Percentiles rank a stretch among this genome's conserved stretches.
Evolutionary conservation across 78 protist species (phyloP).

Genomic region (Dictyostelium brefeldianum): DNA sequence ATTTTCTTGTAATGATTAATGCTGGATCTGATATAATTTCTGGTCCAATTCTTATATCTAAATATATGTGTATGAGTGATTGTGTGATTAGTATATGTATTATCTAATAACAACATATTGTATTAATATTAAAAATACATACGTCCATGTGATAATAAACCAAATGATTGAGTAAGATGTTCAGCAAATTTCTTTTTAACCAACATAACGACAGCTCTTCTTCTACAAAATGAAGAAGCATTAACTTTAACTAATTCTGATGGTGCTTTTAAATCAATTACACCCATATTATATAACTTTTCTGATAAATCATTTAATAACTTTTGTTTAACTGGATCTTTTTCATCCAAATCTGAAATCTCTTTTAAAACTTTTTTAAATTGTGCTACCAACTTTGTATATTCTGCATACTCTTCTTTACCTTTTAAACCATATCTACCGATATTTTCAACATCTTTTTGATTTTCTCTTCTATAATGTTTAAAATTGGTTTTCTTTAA

Average conservation of each 20-base stretch:
- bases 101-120: background rate
- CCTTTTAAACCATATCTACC: slow-evolving; percentile 47
- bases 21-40: slow-evolving; percentile 71
- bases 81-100: too few relatives aligned
- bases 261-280: slow-evolving; percentile 47
- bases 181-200: slow-evolving; percentile 56
- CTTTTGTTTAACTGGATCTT: slow-evolving; percentile 73
- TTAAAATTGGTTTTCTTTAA: slow-evolving; percentile 54
- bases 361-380: slow-evolving; percentile 34
- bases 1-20: slow-evolving; percentile 58
- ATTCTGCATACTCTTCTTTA: slow-evolving; percentile 65
- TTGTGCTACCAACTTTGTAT: slow-evolving; percentile 27
- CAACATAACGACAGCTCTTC: slow-evolving; percentile 55
- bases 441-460: slow-evolving; percentile 37
- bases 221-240: slow-evolving; percentile 56
- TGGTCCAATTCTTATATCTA: slow-evolving; percentile 78
- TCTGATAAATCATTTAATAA: slow-evolving; percentile 15
- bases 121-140: background rate
- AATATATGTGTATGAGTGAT: background rate
- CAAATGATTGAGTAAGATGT: slow-evolving; percentile 27
- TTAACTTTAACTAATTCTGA: slow-evolving; percentile 21
- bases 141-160: slow-evolving; percentile 65
- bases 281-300: slow-evolving; percentile 77
- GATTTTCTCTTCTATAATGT: slow-evolving; percentile 61
- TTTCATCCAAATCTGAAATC: slow-evolving; percentile 10